Evolutionary conservation across 2,329 filamentous ascomycete species (phyloP).

Genomic region (Aspergillus spinulosporus): DNA sequence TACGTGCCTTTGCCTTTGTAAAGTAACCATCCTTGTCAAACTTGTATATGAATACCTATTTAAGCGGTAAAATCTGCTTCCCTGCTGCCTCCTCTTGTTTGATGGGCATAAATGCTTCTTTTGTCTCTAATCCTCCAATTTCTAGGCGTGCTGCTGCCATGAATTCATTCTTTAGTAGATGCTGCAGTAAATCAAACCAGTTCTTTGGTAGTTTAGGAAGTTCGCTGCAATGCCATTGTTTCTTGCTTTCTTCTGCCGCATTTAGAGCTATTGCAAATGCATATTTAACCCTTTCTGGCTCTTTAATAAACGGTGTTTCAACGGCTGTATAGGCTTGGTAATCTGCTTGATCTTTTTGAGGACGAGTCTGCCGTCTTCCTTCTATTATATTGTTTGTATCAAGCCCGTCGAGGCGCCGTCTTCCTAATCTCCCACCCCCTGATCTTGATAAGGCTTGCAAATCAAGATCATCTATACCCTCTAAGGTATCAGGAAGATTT

Average conservation of each 20-base stretch:
- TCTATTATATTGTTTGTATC: background rate
- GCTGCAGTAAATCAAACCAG: background rate
- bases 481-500: background rate
- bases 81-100: background rate
- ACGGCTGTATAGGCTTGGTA: background rate
- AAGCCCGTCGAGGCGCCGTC: too few relatives aligned
- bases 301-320: background rate
- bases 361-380: background rate
- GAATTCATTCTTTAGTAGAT: background rate
- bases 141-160: background rate
- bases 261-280: background rate
- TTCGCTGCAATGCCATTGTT: background rate
- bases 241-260: background rate
- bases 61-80: background rate
- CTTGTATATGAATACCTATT: too few relatives aligned
- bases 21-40: too few relatives aligned
- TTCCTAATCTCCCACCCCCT: background rate
- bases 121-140: background rate
- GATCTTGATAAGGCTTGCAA: too few relatives aligned
- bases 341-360: background rate
- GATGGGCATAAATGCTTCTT: background rate
- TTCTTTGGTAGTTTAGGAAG: background rate
- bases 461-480: background rate
- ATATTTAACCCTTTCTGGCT: background rate
- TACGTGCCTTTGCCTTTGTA: too few relatives aligned